Evolutionary conservation across 2,329 filamentous ascomycete genomes (phyloP).

Genomic region (Drechslerella coelobrocha): DNA sequence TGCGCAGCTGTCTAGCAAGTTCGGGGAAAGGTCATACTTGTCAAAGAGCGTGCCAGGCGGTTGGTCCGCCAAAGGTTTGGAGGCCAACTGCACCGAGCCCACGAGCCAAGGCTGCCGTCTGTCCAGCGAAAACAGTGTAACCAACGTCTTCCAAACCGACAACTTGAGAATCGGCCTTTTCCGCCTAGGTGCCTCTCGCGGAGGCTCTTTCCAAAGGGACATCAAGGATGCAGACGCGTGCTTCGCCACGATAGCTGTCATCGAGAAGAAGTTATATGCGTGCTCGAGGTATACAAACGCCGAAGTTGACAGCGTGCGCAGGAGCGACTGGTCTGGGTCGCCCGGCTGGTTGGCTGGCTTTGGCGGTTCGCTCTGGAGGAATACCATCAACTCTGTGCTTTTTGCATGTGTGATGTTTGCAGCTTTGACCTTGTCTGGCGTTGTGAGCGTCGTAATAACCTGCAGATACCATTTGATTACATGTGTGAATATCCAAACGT

Average conservation of each 20-base stretch:
- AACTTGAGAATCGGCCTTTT: conserved; percentile 52
- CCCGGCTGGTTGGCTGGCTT: conserved; percentile 38
- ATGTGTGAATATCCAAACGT: not conserved
- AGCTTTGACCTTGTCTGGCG: conserved; percentile 43
- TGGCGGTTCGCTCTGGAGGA: conserved; percentile 39
- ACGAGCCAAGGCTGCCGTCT: conserved; percentile 53
- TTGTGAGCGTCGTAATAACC: conserved; percentile 31
- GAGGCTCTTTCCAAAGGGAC: conserved; percentile 50
- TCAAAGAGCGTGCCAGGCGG: conserved; percentile 51
- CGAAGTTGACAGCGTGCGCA: conserved; percentile 22
- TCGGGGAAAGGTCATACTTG: conserved; percentile 35
- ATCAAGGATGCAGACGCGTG: conserved; percentile 49
- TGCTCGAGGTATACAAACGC: conserved; percentile 38
- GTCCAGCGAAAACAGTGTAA: conserved; percentile 49
- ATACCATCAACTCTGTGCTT: conserved; percentile 46
- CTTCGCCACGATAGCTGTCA: conserved; percentile 45
- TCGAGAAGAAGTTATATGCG: conserved; percentile 48
- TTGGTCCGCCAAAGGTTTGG: conserved; percentile 51
- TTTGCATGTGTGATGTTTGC: conserved; percentile 41
- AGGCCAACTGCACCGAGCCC: conserved; percentile 50
- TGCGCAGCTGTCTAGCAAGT: not conserved
- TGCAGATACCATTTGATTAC: conserved; percentile 18
- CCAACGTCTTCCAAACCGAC: conserved; percentile 51
- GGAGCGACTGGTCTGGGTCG: conserved; percentile 23
- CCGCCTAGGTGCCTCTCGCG: conserved; percentile 27